Base-by-base conservation (phyloP, 345 rosid species). In the Camelina sativa region DNA sequence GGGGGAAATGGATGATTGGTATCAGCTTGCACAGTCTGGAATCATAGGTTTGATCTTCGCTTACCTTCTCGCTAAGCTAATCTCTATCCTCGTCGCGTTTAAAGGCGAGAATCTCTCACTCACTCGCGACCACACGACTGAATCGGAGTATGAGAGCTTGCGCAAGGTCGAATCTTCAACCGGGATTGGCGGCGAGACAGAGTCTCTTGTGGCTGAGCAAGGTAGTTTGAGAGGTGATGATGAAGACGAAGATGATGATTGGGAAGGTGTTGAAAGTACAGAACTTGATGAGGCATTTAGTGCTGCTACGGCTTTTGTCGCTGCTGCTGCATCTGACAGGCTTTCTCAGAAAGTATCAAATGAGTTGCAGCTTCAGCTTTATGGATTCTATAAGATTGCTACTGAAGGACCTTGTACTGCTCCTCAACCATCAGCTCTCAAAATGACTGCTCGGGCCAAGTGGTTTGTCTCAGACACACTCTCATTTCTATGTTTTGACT, bases 241-340 rank as follows among this genome's bases (percentile, higher is more conserved):
- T 6, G 69, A 41, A 10, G 69, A 38, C 7, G 93, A 91, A 22
- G 97, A 90, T 62, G 93, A 91, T 25, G 97, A 90, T 59, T 92
- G 99, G 99, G 99, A 95, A 77, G 97, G 97, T n/a, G 96, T 91
- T 4, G 97, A 91, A 85, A 88, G 86, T 71, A 90, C 94, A 43
- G 97, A 92, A 72, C 79, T 95, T 43, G 99, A 95, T 17, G 96
- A 86, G 73, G 80, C 83, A 8, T 94, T 94, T 70, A 91, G 93
- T 55, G 96, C 96, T 0, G 99, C 99, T 1, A 84, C 97, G 8
- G 82, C 85, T 0, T 93, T 93, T 59, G 90, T 93, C 7, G 96
- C 95, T 7, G 87, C 89, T 0, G 76, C 88, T 12, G 93, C 96
- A 2, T 85, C 97, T 2, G 91, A 78, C 6, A 74, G 86, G 75